phyloP scores from a whole-genome alignment of 495 filamentous ascomycete species.

The Aspergillus diversus region DNA sequence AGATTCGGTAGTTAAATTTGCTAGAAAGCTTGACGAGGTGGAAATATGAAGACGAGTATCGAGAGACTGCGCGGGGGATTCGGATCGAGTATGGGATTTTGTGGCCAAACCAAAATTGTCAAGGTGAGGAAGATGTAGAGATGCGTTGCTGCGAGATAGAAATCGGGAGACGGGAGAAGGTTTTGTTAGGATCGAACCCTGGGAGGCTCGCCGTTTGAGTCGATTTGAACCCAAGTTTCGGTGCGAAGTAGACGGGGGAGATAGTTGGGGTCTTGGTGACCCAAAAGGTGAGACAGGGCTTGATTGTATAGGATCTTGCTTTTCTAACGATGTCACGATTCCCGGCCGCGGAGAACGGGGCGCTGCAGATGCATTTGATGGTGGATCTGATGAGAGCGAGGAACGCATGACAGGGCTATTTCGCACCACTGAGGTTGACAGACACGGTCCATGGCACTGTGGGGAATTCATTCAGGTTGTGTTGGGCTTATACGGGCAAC shows the following conservation, averaged over 20 bases:
- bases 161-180: slow-evolving; percentile 47
- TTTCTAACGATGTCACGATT: slow-evolving; percentile 20
- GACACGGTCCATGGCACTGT: slow-evolving; percentile 44
- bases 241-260: slow-evolving; percentile 24
- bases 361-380: slow-evolving; percentile 23
- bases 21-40: slow-evolving; percentile 42
- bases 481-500: slow-evolving; percentile 16
- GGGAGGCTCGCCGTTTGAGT: slow-evolving; percentile 46
- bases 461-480: slow-evolving; percentile 40
- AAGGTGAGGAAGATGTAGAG: slow-evolving; percentile 46
- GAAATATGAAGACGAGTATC: slow-evolving; percentile 45
- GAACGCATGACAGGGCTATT: slow-evolving; percentile 39
- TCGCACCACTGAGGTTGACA: slow-evolving; percentile 31
- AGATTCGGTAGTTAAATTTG: slow-evolving; percentile 30
- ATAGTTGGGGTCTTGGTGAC: slow-evolving; percentile 16
- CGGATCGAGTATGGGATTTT: slow-evolving; percentile 30
- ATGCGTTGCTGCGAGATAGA: slow-evolving; percentile 42
- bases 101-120: slow-evolving; percentile 40
- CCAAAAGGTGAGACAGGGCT: slow-evolving; percentile 26
- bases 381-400: slow-evolving; percentile 23
- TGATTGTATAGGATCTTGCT: slow-evolving; percentile 21
- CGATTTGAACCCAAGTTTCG: slow-evolving; percentile 25
- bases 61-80: slow-evolving; percentile 39
- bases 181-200: slow-evolving; percentile 44
- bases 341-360: slow-evolving; percentile 17